Percentiles rank a stretch among this genome's conserved stretches.
phyloP scores from a whole-genome alignment of 2,329 filamentous ascomycete genomes.

The Ustulina deusta region DNA sequence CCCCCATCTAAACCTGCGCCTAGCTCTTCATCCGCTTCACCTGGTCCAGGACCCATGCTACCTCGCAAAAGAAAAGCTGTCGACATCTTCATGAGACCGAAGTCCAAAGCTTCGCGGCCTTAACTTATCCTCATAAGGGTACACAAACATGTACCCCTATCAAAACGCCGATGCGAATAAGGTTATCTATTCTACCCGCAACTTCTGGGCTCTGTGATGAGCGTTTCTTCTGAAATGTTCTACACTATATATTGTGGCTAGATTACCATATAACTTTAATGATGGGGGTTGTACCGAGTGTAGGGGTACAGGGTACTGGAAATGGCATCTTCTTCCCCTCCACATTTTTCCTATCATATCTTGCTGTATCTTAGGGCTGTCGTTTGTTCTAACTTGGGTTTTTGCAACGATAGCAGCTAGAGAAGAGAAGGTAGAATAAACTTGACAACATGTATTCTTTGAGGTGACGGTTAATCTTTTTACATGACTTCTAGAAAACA shows the following conservation, averaged over 20 bases:
- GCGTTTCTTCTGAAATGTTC: too few species aligned
- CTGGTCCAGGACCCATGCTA: constrained; percentile 28
- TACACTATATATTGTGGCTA: neutral
- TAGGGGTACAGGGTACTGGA: neutral
- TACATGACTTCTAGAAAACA: neutral
- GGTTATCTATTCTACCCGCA: neutral
- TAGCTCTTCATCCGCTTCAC: constrained; percentile 18
- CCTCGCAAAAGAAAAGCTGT: constrained; percentile 59
- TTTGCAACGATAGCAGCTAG: neutral
- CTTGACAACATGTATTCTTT: neutral
- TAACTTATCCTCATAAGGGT: neutral
- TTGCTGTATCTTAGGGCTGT: neutral
- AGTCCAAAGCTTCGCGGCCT: constrained; percentile 51
- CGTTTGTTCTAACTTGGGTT: neutral
- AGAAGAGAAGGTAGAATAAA: constrained; percentile 6
- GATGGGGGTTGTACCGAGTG: neutral
- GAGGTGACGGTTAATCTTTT: neutral
- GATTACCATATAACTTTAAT: neutral
- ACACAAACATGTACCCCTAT: neutral
- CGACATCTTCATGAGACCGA: constrained; percentile 64
- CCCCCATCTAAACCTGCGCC: constrained; percentile 26
- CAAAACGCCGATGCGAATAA: neutral
- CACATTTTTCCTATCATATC: neutral
- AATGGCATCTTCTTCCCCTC: neutral
- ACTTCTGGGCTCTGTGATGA: neutral